phyloP scores from a whole-genome alignment of 441 rosid species.

The Gossypium gossypioides region DNA sequence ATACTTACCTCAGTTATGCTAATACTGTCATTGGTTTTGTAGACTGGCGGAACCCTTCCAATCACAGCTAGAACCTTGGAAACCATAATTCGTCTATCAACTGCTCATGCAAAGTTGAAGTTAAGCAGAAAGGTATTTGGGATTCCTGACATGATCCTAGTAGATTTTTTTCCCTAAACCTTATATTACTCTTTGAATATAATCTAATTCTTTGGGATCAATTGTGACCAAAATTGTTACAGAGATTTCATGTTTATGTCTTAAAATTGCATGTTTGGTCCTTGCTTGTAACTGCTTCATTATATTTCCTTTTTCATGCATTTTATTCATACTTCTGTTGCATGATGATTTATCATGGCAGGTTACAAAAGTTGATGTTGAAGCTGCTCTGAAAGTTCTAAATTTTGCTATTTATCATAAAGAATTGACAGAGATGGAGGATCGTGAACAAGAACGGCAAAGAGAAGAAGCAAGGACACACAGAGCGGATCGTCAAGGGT shows the following conservation, averaged over 20 bases:
- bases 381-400: slow-evolving; percentile 75
- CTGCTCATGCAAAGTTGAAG: slow-evolving; percentile 93
- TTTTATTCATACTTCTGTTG: background rate
- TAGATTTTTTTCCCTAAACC: background rate
- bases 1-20: background rate
- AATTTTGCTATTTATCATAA: slow-evolving; percentile 95
- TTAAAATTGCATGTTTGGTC: background rate
- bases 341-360: slow-evolving; percentile 21
- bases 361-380: slow-evolving; percentile 81
- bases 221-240: background rate
- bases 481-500: slow-evolving; percentile 43
- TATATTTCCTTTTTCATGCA: background rate
- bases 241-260: background rate
- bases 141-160: background rate
- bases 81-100: slow-evolving; percentile 90
- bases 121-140: slow-evolving; percentile 60
- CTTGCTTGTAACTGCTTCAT: slow-evolving; percentile 1
- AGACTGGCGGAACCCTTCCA: slow-evolving; percentile 98
- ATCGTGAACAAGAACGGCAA: slow-evolving; percentile 69
- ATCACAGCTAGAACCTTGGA: slow-evolving; percentile 94
- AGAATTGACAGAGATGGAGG: slow-evolving; percentile 96
- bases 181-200: background rate
- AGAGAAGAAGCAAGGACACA: slow-evolving; percentile 53
- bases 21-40: slow-evolving; percentile 20
- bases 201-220: background rate